phyloP scores from a whole-genome alignment of 495 filamentous ascomycete genomes.

The Usnea hakonensis region DNA sequence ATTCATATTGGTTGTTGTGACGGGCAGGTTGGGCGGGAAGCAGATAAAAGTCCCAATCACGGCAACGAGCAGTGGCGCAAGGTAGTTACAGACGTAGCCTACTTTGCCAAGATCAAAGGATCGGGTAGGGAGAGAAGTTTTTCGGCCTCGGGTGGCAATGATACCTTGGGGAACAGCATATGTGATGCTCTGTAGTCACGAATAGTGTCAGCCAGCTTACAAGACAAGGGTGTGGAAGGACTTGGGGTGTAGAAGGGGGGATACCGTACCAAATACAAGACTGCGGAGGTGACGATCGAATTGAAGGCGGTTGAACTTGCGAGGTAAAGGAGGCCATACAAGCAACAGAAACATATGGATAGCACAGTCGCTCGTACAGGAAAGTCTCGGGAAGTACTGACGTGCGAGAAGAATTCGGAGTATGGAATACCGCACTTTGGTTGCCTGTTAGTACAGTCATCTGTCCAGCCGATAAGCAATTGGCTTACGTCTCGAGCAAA shows the following conservation, averaged over 20 bases:
- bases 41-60: constrained; percentile 29
- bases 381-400: constrained; percentile 22
- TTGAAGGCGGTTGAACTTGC: constrained; percentile 38
- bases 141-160: constrained; percentile 27
- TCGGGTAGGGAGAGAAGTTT: constrained; percentile 24
- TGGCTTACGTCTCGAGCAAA: constrained; percentile 31
- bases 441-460: not conserved
- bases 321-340: constrained; percentile 37
- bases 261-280: constrained; percentile 25
- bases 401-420: constrained; percentile 25
- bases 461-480: not conserved
- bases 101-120: constrained; percentile 28
- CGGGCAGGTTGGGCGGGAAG: constrained; percentile 29
- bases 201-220: not conserved
- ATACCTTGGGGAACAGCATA: constrained; percentile 34
- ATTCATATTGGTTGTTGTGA: constrained; percentile 29
- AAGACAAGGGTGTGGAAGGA: not conserved
- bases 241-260: not conserved
- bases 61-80: constrained; percentile 29
- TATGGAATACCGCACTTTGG: constrained; percentile 22
- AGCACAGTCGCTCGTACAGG: constrained; percentile 30
- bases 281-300: constrained; percentile 34
- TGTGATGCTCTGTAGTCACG: constrained; percentile 25
- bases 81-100: constrained; percentile 31
- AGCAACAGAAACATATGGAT: constrained; percentile 24